These are phyloP conservation scores for Brassica nigra DNA, from an alignment of 345 rosid genomes.

Conservation along the genomic window DNA sequence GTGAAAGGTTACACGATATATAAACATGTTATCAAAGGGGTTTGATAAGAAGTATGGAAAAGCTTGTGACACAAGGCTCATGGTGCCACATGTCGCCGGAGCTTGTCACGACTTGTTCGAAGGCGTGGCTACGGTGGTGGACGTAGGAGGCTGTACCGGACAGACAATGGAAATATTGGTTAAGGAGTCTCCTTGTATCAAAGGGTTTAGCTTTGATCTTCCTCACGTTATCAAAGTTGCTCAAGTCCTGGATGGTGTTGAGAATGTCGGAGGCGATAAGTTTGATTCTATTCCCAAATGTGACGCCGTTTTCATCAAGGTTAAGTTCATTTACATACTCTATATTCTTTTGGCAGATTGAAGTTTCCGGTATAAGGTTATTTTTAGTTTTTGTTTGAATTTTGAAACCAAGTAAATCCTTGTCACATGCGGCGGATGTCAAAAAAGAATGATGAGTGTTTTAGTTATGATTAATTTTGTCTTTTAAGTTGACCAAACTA, in stretches of 20 bases:
- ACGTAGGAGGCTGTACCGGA: slow-evolving; percentile 77
- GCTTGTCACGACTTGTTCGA: slow-evolving; percentile 58
- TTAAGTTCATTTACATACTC: slow-evolving; percentile 22
- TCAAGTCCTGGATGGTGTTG: slow-evolving; percentile 45
- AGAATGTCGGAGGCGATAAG: slow-evolving; percentile 64
- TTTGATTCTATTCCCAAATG: slow-evolving; percentile 57
- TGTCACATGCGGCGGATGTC: too few species aligned
- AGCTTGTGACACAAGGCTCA: slow-evolving; percentile 53
- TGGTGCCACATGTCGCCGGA: slow-evolving; percentile 39
- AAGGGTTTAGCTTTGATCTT: slow-evolving; percentile 70
- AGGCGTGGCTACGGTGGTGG: slow-evolving; percentile 59
- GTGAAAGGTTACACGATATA: too few species aligned
- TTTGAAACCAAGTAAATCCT: too few species aligned
- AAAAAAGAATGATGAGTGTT: too few species aligned
- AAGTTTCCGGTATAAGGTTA: too few species aligned
- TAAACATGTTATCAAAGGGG: slow-evolving; percentile 49
- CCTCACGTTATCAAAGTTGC: slow-evolving; percentile 62
- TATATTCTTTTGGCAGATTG: not conserved
- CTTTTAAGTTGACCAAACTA: too few species aligned
- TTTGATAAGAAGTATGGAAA: slow-evolving; percentile 32
- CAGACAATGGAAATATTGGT: slow-evolving; percentile 51
- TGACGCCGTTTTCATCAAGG: slow-evolving; percentile 63
- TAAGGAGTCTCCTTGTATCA: slow-evolving; percentile 59
- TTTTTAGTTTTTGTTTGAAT: too few species aligned
- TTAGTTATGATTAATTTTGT: too few species aligned